Percentiles rank a stretch among this genome's conserved stretches.
phyloP scores from a whole-genome alignment of 169 alveolate species.

The Plasmodium chabaudi region DNA sequence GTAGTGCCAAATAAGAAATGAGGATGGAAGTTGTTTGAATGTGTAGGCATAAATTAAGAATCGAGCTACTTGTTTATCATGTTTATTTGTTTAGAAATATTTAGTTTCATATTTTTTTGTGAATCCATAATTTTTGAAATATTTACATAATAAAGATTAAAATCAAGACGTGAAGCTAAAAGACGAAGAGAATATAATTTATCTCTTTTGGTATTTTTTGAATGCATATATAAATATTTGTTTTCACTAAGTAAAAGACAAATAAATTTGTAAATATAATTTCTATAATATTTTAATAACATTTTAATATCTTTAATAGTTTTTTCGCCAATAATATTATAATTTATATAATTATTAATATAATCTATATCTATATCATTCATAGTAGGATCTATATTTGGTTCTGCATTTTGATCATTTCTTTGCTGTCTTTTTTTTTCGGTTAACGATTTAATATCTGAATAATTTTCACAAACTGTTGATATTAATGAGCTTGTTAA shows the following conservation, averaged over 20 bases:
- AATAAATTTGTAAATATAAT: constrained; percentile 64
- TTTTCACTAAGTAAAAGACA: constrained; percentile 48
- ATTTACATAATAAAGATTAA: constrained; percentile 56
- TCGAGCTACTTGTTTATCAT: constrained; percentile 1
- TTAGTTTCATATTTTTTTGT: constrained; percentile 7
- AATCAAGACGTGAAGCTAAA: constrained; percentile 61
- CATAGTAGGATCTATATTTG: background rate
- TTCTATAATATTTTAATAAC: constrained; percentile 55
- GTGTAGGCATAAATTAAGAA: background rate
- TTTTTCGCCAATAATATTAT: constrained; percentile 58
- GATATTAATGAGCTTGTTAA: constrained; percentile 54
- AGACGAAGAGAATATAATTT: constrained; percentile 52
- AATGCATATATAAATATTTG: constrained; percentile 11
- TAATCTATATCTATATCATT: constrained; percentile 54
- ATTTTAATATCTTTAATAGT: constrained; percentile 68
- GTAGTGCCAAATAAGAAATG: background rate
- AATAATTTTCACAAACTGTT: constrained; percentile 56
- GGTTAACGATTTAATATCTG: constrained; percentile 40
- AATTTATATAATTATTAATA: constrained; percentile 43
- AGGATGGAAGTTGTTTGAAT: background rate
- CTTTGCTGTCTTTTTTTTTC: constrained; percentile 36
- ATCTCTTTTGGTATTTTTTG: constrained; percentile 43
- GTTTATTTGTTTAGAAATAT: constrained; percentile 42
- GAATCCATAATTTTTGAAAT: constrained; percentile 28
- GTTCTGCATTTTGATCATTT: background rate